These are phyloP conservation scores for Ananas comosus DNA, from an alignment of 176 grass and related monocot genomes.

Conservation along the genomic window DNA sequence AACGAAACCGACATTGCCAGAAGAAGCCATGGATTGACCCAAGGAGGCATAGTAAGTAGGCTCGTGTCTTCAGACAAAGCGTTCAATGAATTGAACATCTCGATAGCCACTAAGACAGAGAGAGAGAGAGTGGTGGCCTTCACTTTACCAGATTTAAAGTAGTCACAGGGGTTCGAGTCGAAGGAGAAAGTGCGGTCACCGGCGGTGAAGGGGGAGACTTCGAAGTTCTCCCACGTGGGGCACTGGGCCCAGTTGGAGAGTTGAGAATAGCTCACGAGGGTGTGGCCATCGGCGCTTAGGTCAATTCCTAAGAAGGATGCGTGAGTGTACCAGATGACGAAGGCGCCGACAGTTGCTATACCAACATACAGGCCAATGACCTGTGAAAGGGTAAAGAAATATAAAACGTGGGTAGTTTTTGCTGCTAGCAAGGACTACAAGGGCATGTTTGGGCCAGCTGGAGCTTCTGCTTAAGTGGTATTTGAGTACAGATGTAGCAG, in stretches of 20 bases:
- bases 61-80: slow-evolving; percentile 39
- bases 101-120: slow-evolving; percentile 37
- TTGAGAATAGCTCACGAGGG: slow-evolving; percentile 26
- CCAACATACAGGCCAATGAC: slow-evolving; percentile 34
- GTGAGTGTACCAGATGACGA: slow-evolving; percentile 41
- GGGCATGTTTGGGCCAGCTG: too few relatives aligned
- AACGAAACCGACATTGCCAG: slow-evolving; percentile 30
- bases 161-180: slow-evolving; percentile 21
- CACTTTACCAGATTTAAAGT: slow-evolving; percentile 26
- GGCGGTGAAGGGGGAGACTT: slow-evolving; percentile 17
- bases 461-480: too few relatives aligned
- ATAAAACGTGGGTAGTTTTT: too few relatives aligned
- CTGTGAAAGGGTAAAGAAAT: slow-evolving; percentile 1
- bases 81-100: slow-evolving; percentile 47
- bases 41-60: slow-evolving; percentile 28
- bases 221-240: slow-evolving; percentile 35
- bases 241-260: slow-evolving; percentile 35
- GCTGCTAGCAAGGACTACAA: too few relatives aligned
- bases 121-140: slow-evolving; percentile 46
- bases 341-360: slow-evolving; percentile 31
- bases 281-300: slow-evolving; percentile 32
- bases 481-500: too few relatives aligned
- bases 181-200: slow-evolving; percentile 23
- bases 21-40: slow-evolving; percentile 41
- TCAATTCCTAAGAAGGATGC: slow-evolving; percentile 33